phyloP scores from a whole-genome alignment of 352 stramenopile species.

The Pythium rishiriense region DNA sequence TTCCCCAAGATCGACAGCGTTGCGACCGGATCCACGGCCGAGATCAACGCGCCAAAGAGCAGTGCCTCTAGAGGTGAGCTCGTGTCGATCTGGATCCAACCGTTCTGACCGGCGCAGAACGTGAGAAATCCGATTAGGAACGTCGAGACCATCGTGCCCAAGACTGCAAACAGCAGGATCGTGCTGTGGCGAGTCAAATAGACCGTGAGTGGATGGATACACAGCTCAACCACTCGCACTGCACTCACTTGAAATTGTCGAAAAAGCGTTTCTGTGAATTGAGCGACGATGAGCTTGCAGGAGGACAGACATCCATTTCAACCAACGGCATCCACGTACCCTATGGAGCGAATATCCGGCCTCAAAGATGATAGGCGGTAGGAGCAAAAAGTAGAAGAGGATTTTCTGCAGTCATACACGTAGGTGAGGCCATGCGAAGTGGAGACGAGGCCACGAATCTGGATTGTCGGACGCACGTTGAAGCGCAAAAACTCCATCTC shows the following conservation, averaged over 20 bases:
- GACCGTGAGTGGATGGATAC: not conserved
- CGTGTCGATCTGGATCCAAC: constrained; percentile 88
- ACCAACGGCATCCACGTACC: too few relatives aligned
- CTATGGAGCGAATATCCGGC: constrained; percentile 92
- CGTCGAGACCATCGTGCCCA: constrained; percentile 95
- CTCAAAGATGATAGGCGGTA: constrained; percentile 98
- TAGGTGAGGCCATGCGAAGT: too few relatives aligned
- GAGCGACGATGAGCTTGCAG: not conserved
- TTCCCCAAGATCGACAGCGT: constrained; percentile 96
- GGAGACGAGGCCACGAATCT: too few relatives aligned
- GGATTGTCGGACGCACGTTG: constrained; percentile 74
- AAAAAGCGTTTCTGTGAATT: constrained; percentile 90
- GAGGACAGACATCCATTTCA: not conserved
- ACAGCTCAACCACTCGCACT: not conserved
- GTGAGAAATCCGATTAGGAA: constrained; percentile 95
- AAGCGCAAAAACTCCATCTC: constrained; percentile 91
- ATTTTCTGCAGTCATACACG: too few relatives aligned
- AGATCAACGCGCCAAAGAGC: constrained; percentile 96
- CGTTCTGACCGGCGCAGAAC: constrained; percentile 80
- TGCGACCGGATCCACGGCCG: constrained; percentile 95
- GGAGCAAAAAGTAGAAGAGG: constrained; percentile 97
- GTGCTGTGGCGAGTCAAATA: constrained; percentile 45
- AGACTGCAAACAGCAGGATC: constrained; percentile 94
- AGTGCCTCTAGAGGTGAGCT: constrained; percentile 93
- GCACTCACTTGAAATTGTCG: constrained; percentile 89